Base-by-base conservation (phyloP, 1,284 basidiomycete genomes). In the Fomitopsis pinicola region DNA sequence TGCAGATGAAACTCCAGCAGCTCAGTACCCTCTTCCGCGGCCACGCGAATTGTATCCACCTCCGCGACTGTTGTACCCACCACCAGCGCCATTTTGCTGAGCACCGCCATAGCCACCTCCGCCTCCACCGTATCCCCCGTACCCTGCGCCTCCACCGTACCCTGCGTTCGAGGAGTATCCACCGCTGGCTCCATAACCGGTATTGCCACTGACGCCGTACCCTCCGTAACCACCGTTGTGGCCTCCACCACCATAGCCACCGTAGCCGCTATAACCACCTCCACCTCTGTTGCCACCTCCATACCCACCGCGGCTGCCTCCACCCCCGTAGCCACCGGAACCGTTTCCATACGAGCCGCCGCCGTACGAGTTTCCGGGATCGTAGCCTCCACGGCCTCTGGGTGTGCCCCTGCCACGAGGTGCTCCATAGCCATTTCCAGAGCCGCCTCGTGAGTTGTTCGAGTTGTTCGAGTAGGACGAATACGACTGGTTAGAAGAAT, bases 11-110 rank as follows among this genome's bases (percentile, higher is more conserved):
- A 19, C 33, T 36, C 52, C 14, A 28, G 33, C 26, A 35, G 46
- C 14, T 78, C 72, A 79, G 63, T 76, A 72, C 7, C 79, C 78
- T 53, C 78, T 75, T 10, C 78, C 79, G 50, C 78, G 69, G 5
- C 78, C 76, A 60, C 78, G 70, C 6, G 73, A 67, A 50, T 71
- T 62, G 46, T 71, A 68, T 54, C 62, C 42, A 12, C 66, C 66
- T 19, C 69, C 68, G 26, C 67, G 62, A 42, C 59, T 6, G 42
- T 60, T 66, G 35, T 66, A 65, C n/a, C 61, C 62, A 22, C 66
- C 66, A 36, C 70, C 64, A 26, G 68, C 57, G 14, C 57, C 59
- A 44, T 22, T 50, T 14, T 38, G 58, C 36, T 15, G 33, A 15
- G 52, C 44, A n/a, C 50, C 52, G 12, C 35, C 52, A 38, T 54